Evolutionary conservation across 1,284 basidiomycete species (phyloP).

Genomic region (Ceratobasidium sp.): DNA sequence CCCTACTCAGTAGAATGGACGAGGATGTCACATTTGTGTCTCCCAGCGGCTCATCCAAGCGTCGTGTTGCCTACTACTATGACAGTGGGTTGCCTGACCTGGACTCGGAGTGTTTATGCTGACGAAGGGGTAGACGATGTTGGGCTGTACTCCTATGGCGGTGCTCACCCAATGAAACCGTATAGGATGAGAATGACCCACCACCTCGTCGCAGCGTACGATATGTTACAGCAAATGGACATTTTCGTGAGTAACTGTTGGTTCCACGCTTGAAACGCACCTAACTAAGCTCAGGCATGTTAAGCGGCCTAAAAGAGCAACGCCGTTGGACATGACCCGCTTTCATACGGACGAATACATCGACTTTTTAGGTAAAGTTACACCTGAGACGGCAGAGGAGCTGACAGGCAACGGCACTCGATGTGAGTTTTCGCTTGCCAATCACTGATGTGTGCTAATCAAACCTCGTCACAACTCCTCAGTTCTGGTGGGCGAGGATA

Average conservation of each 20-base stretch:
- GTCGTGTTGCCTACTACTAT: conserved; percentile 68
- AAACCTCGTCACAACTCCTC: conserved; percentile 11
- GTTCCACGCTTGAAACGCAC: conserved; percentile 1
- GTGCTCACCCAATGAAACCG: conserved; percentile 94
- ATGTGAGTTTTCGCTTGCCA: conserved; percentile 63
- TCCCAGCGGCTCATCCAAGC: conserved; percentile 49
- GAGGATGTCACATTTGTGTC: conserved; percentile 18
- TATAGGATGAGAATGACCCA: conserved; percentile 93
- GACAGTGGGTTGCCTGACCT: conserved; percentile 55
- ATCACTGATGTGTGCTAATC: conserved; percentile 1
- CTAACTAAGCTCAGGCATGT: conserved; percentile 20
- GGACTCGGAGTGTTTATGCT: neutral
- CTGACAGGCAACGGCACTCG: conserved; percentile 82
- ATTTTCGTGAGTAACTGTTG: conserved; percentile 68
- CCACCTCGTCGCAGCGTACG: conserved; percentile 88
- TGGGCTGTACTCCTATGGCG: conserved; percentile 84
- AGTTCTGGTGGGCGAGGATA: conserved; percentile 94
- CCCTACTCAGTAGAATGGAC: conserved; percentile 5
- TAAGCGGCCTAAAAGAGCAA: conserved; percentile 83
- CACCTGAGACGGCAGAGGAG: conserved; percentile 84
- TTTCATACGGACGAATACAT: conserved; percentile 99
- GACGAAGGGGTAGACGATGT: conserved; percentile 64
- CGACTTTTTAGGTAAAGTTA: conserved; percentile 85
- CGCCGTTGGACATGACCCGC: conserved; percentile 81
- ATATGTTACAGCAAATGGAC: conserved; percentile 90